phyloP scores from a whole-genome alignment of 768 basidiomycete species.

The Galerina sulciceps region DNA sequence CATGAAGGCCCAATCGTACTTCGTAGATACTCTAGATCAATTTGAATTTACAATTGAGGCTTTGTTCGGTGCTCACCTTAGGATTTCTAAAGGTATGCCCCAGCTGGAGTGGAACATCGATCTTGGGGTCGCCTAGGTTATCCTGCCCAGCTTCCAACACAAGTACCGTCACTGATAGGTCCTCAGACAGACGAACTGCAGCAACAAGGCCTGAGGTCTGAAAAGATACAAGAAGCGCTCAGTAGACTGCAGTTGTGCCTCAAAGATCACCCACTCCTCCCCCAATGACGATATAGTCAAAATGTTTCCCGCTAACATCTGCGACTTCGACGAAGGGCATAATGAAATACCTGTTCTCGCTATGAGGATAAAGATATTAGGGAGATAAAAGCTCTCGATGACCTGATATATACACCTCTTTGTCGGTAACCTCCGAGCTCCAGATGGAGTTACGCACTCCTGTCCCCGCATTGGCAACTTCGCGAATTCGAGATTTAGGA shows the following conservation, averaged over 20 bases:
- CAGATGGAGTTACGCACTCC: too few relatives aligned
- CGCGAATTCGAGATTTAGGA: too few relatives aligned
- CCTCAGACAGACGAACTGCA: conserved; percentile 36
- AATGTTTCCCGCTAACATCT: conserved; percentile 9
- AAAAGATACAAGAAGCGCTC: background rate
- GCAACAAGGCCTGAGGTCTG: conserved; percentile 32
- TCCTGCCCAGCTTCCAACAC: conserved; percentile 40
- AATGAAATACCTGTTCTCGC: background rate
- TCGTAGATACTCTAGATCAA: background rate
- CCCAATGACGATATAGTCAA: conserved; percentile 21
- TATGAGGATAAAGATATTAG: too few relatives aligned
- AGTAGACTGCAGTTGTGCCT: background rate
- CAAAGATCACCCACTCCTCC: conserved; percentile 16
- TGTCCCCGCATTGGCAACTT: too few relatives aligned
- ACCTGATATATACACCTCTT: too few relatives aligned
- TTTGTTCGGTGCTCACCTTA: conserved; percentile 19
- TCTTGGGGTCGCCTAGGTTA: conserved; percentile 36
- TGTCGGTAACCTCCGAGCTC: too few relatives aligned
- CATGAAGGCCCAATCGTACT: conserved; percentile 42
- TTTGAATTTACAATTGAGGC: background rate
- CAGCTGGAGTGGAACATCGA: conserved; percentile 36
- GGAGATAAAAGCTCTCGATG: too few relatives aligned
- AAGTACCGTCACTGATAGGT: conserved; percentile 32
- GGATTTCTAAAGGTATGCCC: conserved; percentile 29
- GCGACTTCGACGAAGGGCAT: conserved; percentile 16